A percentile compares a stretch with the other conserved stretches of the same genome.
phyloP scores from a whole-genome alignment of 192 early-diverging fungal genomes.

The Gonapodya prolifera region DNA sequence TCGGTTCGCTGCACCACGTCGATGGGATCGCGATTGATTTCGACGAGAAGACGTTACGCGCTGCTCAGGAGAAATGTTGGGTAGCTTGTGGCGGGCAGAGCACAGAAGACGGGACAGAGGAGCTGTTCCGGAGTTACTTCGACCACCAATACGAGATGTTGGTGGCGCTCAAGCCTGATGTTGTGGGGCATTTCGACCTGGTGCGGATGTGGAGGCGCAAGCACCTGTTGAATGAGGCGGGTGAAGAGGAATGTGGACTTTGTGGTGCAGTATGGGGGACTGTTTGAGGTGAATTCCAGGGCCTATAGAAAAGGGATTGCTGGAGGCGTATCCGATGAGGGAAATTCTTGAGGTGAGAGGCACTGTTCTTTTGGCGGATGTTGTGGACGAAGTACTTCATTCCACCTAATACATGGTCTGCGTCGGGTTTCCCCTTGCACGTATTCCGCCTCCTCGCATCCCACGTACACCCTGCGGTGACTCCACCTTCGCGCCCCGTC shows the following conservation, averaged over 20 bases:
- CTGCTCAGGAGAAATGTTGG: conserved; percentile 25
- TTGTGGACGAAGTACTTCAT: too few species aligned
- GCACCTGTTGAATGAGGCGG: conserved; percentile 18
- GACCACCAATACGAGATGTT: conserved; percentile 76
- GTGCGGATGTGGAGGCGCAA: conserved; percentile 63
- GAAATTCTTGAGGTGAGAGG: conserved; percentile 73
- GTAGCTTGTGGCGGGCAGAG: conserved; percentile 4
- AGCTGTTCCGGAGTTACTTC: conserved; percentile 70
- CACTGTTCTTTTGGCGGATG: too few species aligned
- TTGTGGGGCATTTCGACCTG: conserved; percentile 93
- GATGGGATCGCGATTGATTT: conserved; percentile 73
- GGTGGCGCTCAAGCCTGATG: conserved; percentile 50
- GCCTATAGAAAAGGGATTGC: conserved; percentile 84
- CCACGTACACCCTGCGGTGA: too few species aligned
- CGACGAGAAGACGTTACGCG: conserved; percentile 25
- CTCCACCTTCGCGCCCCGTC: too few species aligned
- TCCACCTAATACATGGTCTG: too few species aligned
- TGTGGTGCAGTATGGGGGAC: conserved; percentile 63
- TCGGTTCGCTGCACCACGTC: conserved; percentile 90
- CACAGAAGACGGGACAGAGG: conserved; percentile 11
- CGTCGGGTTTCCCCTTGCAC: too few species aligned
- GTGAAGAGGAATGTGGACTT: conserved; percentile 68
- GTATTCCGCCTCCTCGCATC: too few species aligned
- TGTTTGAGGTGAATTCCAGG: conserved; percentile 89
- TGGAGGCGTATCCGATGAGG: conserved; percentile 74